Base-by-base conservation (phyloP, 2,329 filamentous ascomycete species). In the Scedosporium minutisporum region DNA sequence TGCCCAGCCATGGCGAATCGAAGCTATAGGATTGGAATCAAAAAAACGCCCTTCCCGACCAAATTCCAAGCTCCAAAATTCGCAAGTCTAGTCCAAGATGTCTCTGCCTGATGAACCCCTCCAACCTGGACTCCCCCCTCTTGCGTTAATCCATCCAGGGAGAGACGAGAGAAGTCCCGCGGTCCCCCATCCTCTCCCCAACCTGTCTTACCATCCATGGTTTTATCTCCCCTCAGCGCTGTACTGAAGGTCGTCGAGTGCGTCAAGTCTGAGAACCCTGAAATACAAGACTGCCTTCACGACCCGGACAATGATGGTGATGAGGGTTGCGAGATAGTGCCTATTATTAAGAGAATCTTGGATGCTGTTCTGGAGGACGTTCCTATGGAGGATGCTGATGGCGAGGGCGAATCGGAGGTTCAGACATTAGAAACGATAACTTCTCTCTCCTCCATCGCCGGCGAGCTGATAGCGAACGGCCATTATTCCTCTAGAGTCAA, bases 201-300 rank as follows among this genome's bases (percentile, higher is more conserved):
- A 14, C 33, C 33, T 10, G 33, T 38, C 33, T 38, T 38, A 38
- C 33, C 33, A 38, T 38, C 33, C 33, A 38, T 38, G 3, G 33
- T 38, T 38, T 38, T 38, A 12, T 14, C 33, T 38, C 10, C 10
- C 66, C 83, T 96, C 68, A 75, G 87, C 0, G 80, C 86, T 29
- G 81, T 97, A 29, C 91, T 97, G 72, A 96, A 91, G 71, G 85
- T 97, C 12, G 76, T 97, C 14, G 93, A 97, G 76, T 86, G 90
- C 12, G 77, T 99, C 62, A 91, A 90, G 69, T 93, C 88, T 3
- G 93, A 97, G 67, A 90, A 93, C 66, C 85, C 91, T 0, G 95
- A 99, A 71, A 86, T 99, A 7, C 96, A 99, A 69, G 93, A 97
- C 70, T 96, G 90, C 70, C 77, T 97, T 38, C 91, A 97, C 73